A percentile compares a stretch with the other conserved stretches of the same genome.
phyloP scores from a whole-genome alignment of 2,329 filamentous ascomycete species.

The Arthrobotrys conoides region DNA sequence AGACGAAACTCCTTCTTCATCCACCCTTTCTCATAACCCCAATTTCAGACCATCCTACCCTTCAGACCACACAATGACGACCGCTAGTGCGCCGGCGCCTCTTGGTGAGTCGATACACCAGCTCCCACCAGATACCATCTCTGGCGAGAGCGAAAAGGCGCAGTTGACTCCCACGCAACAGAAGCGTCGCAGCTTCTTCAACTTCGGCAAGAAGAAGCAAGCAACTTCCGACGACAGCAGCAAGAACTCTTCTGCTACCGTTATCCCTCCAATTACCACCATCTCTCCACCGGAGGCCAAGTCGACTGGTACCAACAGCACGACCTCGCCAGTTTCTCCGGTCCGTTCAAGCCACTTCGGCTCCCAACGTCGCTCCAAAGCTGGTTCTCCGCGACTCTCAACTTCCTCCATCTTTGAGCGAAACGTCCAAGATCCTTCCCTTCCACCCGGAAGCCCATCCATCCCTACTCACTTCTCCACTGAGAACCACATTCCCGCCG shows the following conservation, averaged over 20 bases:
- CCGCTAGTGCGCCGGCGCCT: conserved; percentile 32
- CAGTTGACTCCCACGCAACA: conserved; percentile 56
- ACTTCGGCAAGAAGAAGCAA: conserved; percentile 76
- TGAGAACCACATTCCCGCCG: conserved; percentile 92
- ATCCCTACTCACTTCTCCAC: conserved; percentile 94
- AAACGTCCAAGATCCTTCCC: conserved; percentile 77
- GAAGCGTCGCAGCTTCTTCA: conserved; percentile 69
- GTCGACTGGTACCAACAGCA: conserved; percentile 45
- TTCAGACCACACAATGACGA: conserved; percentile 45
- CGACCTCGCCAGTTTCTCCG: conserved; percentile 72
- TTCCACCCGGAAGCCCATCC: conserved; percentile 77
- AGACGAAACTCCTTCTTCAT: conserved; percentile 14
- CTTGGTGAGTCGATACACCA: conserved; percentile 55
- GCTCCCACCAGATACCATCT: conserved; percentile 51
- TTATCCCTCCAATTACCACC: conserved; percentile 66
- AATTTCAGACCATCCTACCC: not conserved
- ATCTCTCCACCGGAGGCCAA: conserved; percentile 65
- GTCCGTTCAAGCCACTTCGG: conserved; percentile 73
- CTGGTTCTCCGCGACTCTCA: conserved; percentile 69
- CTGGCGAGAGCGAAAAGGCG: conserved; percentile 53
- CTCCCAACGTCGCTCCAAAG: conserved; percentile 59
- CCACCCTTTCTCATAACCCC: not conserved
- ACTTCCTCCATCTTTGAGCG: conserved; percentile 82
- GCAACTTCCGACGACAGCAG: conserved; percentile 66
- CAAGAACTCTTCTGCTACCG: conserved; percentile 65